These are phyloP conservation scores for Handroanthus guayacan DNA, from an alignment of 257 asterid genomes.

Conservation along the genomic window DNA sequence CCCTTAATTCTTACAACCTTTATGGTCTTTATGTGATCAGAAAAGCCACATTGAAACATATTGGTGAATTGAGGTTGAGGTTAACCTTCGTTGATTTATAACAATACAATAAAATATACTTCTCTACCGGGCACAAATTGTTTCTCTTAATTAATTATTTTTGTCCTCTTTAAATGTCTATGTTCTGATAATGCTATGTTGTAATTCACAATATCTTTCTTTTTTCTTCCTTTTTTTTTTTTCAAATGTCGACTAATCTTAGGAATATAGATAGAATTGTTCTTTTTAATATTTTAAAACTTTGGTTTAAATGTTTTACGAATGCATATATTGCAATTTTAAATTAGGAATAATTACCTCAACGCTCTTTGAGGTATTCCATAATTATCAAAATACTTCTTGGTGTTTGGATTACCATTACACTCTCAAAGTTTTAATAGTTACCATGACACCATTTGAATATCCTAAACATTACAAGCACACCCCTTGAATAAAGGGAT, in stretches of 20 bases:
- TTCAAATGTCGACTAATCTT: constrained; percentile 31
- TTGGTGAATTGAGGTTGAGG: not conserved
- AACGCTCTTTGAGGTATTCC: too few relatives aligned
- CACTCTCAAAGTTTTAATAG: too few relatives aligned
- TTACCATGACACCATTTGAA: too few relatives aligned
- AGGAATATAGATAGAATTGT: constrained; percentile 22
- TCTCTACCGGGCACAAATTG: not conserved
- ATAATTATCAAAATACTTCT: too few relatives aligned
- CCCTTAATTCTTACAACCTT: not conserved
- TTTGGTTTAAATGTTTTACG: not conserved
- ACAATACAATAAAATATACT: not conserved
- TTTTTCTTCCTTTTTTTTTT: constrained; percentile 1
- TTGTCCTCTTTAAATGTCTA: not conserved
- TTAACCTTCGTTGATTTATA: not conserved
- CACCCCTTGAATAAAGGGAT: too few relatives aligned
- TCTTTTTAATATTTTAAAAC: not conserved
- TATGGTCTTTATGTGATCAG: constrained; percentile 4
- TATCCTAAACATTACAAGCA: too few relatives aligned
- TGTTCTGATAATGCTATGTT: constrained; percentile 24
- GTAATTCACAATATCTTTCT: constrained; percentile 7
- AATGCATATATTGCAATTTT: not conserved
- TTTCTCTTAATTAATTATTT: not conserved
- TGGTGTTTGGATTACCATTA: too few relatives aligned
- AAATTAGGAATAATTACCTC: not conserved
- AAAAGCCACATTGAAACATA: constrained; percentile 13